Evolutionary conservation across 495 filamentous ascomycete genomes (phyloP), one percentile per base, ranked within the genome.

Genomic region (Annulohypoxylon maeteangense): DNA sequence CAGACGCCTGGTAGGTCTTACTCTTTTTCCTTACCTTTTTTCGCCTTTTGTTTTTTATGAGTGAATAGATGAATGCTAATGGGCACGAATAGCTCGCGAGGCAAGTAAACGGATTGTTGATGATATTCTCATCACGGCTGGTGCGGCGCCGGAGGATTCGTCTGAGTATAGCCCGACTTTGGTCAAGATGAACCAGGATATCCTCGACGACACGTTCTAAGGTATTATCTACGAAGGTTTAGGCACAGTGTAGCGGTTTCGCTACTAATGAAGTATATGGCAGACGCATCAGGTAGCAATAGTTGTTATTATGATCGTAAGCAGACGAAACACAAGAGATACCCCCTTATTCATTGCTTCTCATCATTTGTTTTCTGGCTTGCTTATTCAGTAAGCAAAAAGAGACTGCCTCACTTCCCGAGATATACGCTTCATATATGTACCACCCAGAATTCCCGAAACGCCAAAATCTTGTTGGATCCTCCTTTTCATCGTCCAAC

Each of bases 81-180:
- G 0, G 31, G 1, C 25, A 14, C 5, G 0, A 60, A 62, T 67
- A 92, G 94, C 94, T 22, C 89, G 90, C 47, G 95, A 98, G 84
- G 95, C 96, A 1, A 95, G 92, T 57, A 93, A 89, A 78, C 87
- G 91, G 7, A 98, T 99, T 55, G 95, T 99, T 0, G 91, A 94
- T 40, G 93, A 98, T 78, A 84, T 99, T 27, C 82, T 98, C 11
- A 82, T 91, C 42, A 97, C 93, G 4, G 96, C 96, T 12, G 93
- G 93, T 1, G 92, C 85, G n/a, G 87, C 85, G 50, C 81, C 80
- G 14, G 81, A 86, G 3, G 84, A 87, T 29, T 78, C 76, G 22
- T 72, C 74, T 1, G 90, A 90, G 66, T 88, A 90, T 64, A 94
- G 91, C 71, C 92, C 92, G 5, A 93, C 90, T 50, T 82, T 95